A percentile compares a stretch with the other conserved stretches of the same genome.
Evolutionary conservation across 345 rosid genomes (phyloP).

Genomic region (Excoecaria cochinchinensis): DNA sequence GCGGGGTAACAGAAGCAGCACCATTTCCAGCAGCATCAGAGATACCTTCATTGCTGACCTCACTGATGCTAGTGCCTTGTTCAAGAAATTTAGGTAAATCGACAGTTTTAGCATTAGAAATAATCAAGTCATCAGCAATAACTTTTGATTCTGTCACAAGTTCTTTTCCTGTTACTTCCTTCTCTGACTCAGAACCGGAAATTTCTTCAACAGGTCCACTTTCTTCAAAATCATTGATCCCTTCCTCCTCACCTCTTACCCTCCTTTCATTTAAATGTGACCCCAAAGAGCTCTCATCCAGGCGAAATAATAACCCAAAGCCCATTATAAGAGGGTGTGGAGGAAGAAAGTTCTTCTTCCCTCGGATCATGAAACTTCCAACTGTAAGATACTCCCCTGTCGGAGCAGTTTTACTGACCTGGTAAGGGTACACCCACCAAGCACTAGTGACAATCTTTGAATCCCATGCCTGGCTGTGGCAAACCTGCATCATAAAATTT

Average conservation of each 20-base stretch:
- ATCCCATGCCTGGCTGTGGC: constrained; percentile 99
- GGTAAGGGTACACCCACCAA: constrained; percentile 99
- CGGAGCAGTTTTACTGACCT: constrained; percentile 99
- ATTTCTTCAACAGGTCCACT: constrained; percentile 40
- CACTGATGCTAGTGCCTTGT: constrained; percentile 28
- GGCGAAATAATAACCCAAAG: constrained; percentile 89
- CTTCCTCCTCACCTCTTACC: constrained; percentile 96
- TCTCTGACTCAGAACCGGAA: constrained; percentile 64
- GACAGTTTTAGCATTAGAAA: constrained; percentile 23
- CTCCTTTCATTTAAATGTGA: constrained; percentile 96
- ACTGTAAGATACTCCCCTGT: constrained; percentile 98
- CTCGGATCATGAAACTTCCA: constrained; percentile 99
- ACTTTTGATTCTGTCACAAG: constrained; percentile 5
- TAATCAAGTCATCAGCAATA: constrained; percentile 8
- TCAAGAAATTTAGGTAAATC: constrained; percentile 29
- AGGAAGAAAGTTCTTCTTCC: constrained; percentile 95
- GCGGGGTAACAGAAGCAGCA: constrained; percentile 50
- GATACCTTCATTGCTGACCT: constrained; percentile 23
- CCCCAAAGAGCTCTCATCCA: constrained; percentile 98
- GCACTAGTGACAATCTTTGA: constrained; percentile 98
- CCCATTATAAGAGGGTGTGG: constrained; percentile 99
- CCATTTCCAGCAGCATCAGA: constrained; percentile 39
- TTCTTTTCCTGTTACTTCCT: constrained; percentile 39
- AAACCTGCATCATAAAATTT: constrained; percentile 56
- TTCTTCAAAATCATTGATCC: constrained; percentile 57